phyloP scores from a whole-genome alignment of 306 rosid species.

The Trifolium pratense region DNA sequence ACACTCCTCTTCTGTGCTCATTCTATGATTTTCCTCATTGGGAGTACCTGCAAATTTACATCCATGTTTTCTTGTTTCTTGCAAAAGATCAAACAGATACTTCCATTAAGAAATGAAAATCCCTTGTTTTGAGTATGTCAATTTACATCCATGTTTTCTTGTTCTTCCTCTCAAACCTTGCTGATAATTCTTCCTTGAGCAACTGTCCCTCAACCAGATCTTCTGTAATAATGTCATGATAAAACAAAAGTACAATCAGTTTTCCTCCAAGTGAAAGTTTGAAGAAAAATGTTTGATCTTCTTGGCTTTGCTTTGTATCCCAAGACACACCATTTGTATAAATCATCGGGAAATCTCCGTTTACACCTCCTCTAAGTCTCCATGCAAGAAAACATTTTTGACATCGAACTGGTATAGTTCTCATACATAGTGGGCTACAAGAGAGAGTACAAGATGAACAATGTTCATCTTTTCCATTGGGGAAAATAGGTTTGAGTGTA shows the following conservation, averaged over 20 bases:
- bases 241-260: not conserved
- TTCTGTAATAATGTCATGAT: not conserved
- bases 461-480: not conserved
- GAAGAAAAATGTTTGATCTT: not conserved
- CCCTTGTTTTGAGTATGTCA: not conserved
- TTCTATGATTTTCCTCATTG: not conserved
- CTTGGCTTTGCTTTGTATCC: not conserved
- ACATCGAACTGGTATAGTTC: not conserved
- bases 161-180: not conserved
- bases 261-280: not conserved
- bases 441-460: not conserved
- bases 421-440: not conserved
- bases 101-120: not conserved
- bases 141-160: no score
- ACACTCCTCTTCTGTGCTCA: not conserved
- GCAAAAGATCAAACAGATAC: not conserved
- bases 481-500: not conserved
- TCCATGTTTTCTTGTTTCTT: not conserved
- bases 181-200: no score
- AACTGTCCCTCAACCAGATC: no score
- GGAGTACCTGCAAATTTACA: not conserved
- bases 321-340: not conserved
- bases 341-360: not conserved
- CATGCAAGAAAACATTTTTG: not conserved
- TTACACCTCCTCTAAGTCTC: not conserved